Evolutionary conservation across 2,329 filamentous ascomycete genomes (phyloP).

Genomic region (Pseudocercospora eumusae): DNA sequence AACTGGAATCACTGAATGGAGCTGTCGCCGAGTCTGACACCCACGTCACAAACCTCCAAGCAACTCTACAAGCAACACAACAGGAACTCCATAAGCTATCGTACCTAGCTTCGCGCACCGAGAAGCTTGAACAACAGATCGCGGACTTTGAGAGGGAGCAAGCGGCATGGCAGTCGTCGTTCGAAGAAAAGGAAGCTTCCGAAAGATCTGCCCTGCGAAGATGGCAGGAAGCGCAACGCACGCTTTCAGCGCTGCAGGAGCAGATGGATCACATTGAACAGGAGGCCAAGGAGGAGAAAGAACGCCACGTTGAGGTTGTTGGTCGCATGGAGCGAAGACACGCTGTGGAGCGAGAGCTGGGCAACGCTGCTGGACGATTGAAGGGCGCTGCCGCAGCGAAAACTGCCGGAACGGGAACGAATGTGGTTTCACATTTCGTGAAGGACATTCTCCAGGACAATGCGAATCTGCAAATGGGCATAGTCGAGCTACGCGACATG

Average conservation of each 20-base stretch:
- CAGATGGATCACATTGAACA: slow-evolving; percentile 87
- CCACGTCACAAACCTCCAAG: slow-evolving; percentile 74
- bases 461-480: slow-evolving; percentile 86
- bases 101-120: slow-evolving; percentile 70
- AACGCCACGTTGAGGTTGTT: slow-evolving; percentile 79
- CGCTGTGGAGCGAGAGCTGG: slow-evolving; percentile 77
- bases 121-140: slow-evolving; percentile 78
- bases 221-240: slow-evolving; percentile 82
- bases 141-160: slow-evolving; percentile 80
- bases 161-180: slow-evolving; percentile 65
- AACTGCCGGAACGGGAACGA: slow-evolving; percentile 62
- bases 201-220: slow-evolving; percentile 75
- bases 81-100: slow-evolving; percentile 74
- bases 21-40: slow-evolving; percentile 78
- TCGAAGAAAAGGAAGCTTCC: slow-evolving; percentile 70
- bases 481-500: slow-evolving; percentile 88
- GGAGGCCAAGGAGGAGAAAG: slow-evolving; percentile 76
- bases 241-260: slow-evolving; percentile 75
- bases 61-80: slow-evolving; percentile 74
- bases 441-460: slow-evolving; percentile 95
- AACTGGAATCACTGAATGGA: slow-evolving; percentile 80
- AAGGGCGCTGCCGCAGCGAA: slow-evolving; percentile 77
- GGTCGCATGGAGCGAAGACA: slow-evolving; percentile 81
- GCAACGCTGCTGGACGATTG: slow-evolving; percentile 74
- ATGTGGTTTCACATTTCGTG: slow-evolving; percentile 88